Base-by-base conservation (phyloP, 129 eudicot genomes). In the Kitagawia praeruptora region DNA sequence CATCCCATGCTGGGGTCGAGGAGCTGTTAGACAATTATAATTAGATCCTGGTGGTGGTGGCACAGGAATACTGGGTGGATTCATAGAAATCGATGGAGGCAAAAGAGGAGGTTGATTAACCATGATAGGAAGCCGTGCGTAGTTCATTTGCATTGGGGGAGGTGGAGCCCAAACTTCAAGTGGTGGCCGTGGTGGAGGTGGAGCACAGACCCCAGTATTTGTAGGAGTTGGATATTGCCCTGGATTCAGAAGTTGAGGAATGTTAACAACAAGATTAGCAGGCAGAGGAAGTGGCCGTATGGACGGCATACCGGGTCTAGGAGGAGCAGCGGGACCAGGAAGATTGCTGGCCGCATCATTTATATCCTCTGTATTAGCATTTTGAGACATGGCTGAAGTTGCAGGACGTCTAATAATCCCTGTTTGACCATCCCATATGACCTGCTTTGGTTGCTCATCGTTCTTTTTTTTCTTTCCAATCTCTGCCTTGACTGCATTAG, bases 381-480 rank as follows among this genome's bases (percentile, higher is more conserved):
- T 88, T 82, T 91, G 97, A 14, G 96, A 89, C 96, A 93, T 84
- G 63, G 98, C 98, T 78, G 91, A 96, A 75, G 85, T 93, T 44
- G 98, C 98, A 19, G 97, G 89, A 15, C 98, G 87, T 0, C 98
- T 97, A 66, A 91, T 93, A 78, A 97, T 93, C 14, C 95, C 98
- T 0, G 93, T 89, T 76, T 93, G 98, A 76, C 98, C 98, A 82
- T 93, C 98, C 98, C 98, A 93, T 61, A 93, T 93, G 70, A 93
- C 98, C 85, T 93, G 98, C 81, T 89, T 89, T 12, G 94, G 96
- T 78, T 87, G 96, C 77, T 93, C 96, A 46, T 93, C 97, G n/a
- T n/a, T n/a, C n/a, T n/a, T n/a, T 56, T 89, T 90, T 81, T 93
- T 91, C 87, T 91, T 93, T 80, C 89, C 98, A 53, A 91, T 89